Evolutionary conservation across 2,329 filamentous ascomycete genomes (phyloP).

Genomic region (Botrytis medusae): DNA sequence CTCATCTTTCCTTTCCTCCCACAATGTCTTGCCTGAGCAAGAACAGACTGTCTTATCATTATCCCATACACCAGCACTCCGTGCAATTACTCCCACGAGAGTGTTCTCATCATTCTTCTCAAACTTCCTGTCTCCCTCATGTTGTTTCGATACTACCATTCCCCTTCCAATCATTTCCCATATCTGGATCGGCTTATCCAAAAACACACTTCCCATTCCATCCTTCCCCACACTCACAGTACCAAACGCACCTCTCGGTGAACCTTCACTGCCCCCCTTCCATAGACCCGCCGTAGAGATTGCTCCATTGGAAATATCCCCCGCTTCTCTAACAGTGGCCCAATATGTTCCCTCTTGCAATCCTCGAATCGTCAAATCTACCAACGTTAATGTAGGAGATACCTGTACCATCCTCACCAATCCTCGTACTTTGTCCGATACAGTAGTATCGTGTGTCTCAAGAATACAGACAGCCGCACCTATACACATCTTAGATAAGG

Average conservation of each 20-base stretch:
- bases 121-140: constrained; percentile 57
- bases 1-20: constrained; percentile 94
- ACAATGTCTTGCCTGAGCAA: constrained; percentile 95
- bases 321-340: constrained; percentile 81
- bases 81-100: constrained; percentile 87
- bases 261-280: constrained; percentile 46
- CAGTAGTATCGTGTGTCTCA: constrained; percentile 69
- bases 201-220: constrained; percentile 75
- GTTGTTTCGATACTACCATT: constrained; percentile 74
- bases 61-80: constrained; percentile 97
- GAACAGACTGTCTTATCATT: constrained; percentile 98
- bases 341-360: constrained; percentile 78
- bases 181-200: constrained; percentile 80
- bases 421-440: constrained; percentile 72
- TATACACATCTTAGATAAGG: constrained; percentile 33
- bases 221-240: constrained; percentile 71
- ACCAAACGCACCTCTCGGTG: constrained; percentile 65
- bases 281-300: constrained; percentile 81
- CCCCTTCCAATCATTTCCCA: constrained; percentile 97
- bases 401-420: constrained; percentile 94
- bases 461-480: constrained; percentile 92
- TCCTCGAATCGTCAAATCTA: constrained; percentile 85
- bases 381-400: constrained; percentile 70
- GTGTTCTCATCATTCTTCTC: constrained; percentile 78
- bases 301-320: constrained; percentile 83